These are phyloP conservation scores for Cucurbita moschata DNA, from an alignment of 306 rosid genomes.

Conservation along the genomic window DNA sequence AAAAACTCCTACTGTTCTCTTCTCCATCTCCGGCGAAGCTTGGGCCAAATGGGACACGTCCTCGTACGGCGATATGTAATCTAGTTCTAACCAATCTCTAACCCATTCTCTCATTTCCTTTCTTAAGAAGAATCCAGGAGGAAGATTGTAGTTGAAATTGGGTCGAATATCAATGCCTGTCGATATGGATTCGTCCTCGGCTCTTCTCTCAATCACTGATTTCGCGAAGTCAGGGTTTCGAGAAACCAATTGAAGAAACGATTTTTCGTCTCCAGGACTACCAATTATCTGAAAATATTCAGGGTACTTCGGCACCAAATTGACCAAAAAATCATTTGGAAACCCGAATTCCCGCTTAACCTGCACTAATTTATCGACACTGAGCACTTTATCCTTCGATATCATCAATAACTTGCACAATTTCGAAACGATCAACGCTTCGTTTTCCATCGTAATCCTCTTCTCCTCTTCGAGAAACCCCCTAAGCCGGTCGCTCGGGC, in stretches of 20 bases:
- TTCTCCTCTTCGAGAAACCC: conserved; percentile 41
- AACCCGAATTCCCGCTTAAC: conserved; percentile 87
- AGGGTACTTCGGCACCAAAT: conserved; percentile 61
- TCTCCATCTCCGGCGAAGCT: conserved; percentile 57
- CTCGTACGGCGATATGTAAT: conserved; percentile 55
- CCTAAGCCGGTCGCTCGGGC: conserved; percentile 27
- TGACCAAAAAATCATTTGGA: conserved; percentile 66
- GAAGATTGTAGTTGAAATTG: conserved; percentile 55
- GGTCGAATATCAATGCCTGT: conserved; percentile 64
- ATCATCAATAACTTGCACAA: conserved; percentile 74
- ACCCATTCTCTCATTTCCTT: conserved; percentile 89
- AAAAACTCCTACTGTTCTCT: conserved; percentile 35
- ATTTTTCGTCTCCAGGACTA: conserved; percentile 46
- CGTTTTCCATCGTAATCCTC: conserved; percentile 30
- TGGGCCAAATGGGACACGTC: conserved; percentile 52
- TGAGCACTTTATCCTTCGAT: conserved; percentile 44
- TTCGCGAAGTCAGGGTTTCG: conserved; percentile 63
- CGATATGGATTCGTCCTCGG: conserved; percentile 44
- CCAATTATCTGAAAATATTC: conserved; percentile 61
- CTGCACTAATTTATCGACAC: conserved; percentile 66
- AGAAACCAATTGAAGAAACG: conserved; percentile 53
- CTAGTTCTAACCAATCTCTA: conserved; percentile 89
- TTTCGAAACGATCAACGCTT: conserved; percentile 39
- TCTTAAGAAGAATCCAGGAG: conserved; percentile 51
- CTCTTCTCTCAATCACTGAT: conserved; percentile 64